Base-by-base conservation (phyloP, 495 filamentous ascomycete species). In the Jackrogersella multiformis region DNA sequence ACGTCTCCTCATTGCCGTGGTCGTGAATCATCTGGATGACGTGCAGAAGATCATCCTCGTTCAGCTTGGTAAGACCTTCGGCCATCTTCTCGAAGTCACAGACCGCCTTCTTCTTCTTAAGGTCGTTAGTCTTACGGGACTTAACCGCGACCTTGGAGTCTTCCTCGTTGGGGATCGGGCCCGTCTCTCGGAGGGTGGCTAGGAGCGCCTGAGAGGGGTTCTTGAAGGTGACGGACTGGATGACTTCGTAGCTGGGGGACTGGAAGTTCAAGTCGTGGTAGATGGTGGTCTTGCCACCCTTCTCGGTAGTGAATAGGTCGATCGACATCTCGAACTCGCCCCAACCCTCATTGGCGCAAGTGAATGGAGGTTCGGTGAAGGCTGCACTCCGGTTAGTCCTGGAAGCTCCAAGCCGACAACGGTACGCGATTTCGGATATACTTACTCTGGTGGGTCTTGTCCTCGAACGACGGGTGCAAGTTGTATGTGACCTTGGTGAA, bases 11-110 rank as follows among this genome's bases (percentile, higher is more conserved):
- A 0, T 87, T 87, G 83, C 98, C 98, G 76, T 97, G 89, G 75
- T 99, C 96, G 73, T 98, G 95, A 48, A 99, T 92, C 89, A 99
- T 90, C 80, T 97, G 93, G 55, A 99, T 94, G 10, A 98, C 92
- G 60, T 93, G 89, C 36, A 99, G 83, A 5, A 99, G 86, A 72
- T 98, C 93, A 51, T 97, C 93, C 76, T 97, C 92, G 64, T 82
- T 82, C 28, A 97, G 83, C 78, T 89, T 90, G 71, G 91, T 87
- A n/a, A 96, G 81, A 7, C 87, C 90, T n/a, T 97, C 96, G 10
- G 96, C 95, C 68, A 99, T 86, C 81, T 96, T 97, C 80, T 99
- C 95, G 85, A 97, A 92, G 76, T 99, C 95, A 61, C 94, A 87
- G 65, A 87, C 85, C 34, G 86, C 85, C 79, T 93, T 91, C 72